phyloP scores from a whole-genome alignment of 208 protist genomes.

The Lotmaria passim region DNA sequence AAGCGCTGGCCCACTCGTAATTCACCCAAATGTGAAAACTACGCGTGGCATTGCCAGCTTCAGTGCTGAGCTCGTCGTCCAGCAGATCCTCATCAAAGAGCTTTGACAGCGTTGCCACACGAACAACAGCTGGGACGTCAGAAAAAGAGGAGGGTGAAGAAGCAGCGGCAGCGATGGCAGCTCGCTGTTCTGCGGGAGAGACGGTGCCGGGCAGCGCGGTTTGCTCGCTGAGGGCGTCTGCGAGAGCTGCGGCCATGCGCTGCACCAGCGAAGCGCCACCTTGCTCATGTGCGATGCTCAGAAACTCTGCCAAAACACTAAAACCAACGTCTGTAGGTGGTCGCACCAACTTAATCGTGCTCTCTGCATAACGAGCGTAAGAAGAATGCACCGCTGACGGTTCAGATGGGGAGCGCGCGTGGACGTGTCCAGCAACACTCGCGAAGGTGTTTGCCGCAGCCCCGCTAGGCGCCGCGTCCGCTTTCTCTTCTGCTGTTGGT shows the following conservation, averaged over 20 bases:
- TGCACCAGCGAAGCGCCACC: conserved; percentile 10
- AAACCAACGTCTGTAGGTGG: conserved; percentile 24
- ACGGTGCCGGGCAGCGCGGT: not conserved
- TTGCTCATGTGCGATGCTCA: not conserved
- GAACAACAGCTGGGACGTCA: not conserved
- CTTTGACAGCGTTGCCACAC: conserved; percentile 21
- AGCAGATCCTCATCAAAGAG: conserved; percentile 34
- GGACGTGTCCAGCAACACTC: not conserved
- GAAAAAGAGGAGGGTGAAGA: not conserved
- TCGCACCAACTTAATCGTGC: not conserved
- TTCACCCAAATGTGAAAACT: conserved; percentile 69
- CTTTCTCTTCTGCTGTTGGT: not conserved
- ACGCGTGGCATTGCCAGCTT: conserved; percentile 60
- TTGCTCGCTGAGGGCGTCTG: not conserved
- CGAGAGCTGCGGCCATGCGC: conserved; percentile 14
- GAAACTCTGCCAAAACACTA: conserved; percentile 17
- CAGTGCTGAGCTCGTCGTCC: conserved; percentile 26
- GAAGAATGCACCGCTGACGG: not conserved
- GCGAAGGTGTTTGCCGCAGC: not conserved
- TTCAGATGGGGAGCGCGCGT: conserved; percentile 1
- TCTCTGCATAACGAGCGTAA: not conserved
- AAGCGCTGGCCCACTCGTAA: conserved; percentile 69
- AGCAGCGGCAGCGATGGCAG: not conserved
- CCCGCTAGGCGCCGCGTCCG: not conserved
- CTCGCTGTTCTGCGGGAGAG: not conserved